phyloP scores from a whole-genome alignment of 164 flowering plant species.

The Brasenia schreberi region DNA sequence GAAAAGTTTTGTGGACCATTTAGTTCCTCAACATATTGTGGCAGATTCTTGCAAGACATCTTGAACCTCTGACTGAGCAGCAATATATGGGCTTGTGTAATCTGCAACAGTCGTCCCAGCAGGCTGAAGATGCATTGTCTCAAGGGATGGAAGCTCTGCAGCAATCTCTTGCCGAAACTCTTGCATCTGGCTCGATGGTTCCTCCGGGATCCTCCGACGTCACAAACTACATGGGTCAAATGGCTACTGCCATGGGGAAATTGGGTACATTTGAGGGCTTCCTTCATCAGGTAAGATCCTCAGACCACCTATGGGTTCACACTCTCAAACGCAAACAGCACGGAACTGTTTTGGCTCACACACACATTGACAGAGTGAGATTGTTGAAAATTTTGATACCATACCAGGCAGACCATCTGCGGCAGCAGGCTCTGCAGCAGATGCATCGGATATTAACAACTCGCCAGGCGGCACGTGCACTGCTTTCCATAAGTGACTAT shows the following conservation, averaged over 20 bases:
- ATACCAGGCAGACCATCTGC: slow-evolving; percentile 67
- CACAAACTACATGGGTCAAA: slow-evolving; percentile 79
- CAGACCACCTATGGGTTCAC: neutral
- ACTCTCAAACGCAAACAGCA: neutral
- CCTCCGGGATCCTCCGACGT: slow-evolving; percentile 43
- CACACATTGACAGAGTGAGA: neutral
- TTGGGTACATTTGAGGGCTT: slow-evolving; percentile 66
- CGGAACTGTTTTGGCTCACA: neutral
- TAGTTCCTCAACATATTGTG: neutral
- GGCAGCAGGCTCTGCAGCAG: slow-evolving; percentile 82
- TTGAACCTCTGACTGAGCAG: slow-evolving; percentile 82
- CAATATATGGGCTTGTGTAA: slow-evolving; percentile 76
- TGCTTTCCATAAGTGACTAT: slow-evolving; percentile 66
- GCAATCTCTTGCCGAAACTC: slow-evolving; percentile 63
- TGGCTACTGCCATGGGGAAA: slow-evolving; percentile 88
- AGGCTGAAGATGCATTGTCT: slow-evolving; percentile 89
- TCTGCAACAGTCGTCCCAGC: slow-evolving; percentile 79
- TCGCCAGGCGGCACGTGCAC: slow-evolving; percentile 81
- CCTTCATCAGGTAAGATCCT: slow-evolving; percentile 54
- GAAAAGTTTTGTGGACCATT: neutral
- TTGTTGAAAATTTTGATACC: neutral
- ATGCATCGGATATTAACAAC: slow-evolving; percentile 73
- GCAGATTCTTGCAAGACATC: slow-evolving; percentile 62
- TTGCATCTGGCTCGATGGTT: slow-evolving; percentile 46
- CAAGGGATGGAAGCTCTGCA: slow-evolving; percentile 97